Percentiles rank a stretch among this genome's conserved stretches.
Evolutionary conservation across 225 moss, liverwort and hornwort genomes (phyloP).

Genomic region (Sphagnum contortum): DNA sequence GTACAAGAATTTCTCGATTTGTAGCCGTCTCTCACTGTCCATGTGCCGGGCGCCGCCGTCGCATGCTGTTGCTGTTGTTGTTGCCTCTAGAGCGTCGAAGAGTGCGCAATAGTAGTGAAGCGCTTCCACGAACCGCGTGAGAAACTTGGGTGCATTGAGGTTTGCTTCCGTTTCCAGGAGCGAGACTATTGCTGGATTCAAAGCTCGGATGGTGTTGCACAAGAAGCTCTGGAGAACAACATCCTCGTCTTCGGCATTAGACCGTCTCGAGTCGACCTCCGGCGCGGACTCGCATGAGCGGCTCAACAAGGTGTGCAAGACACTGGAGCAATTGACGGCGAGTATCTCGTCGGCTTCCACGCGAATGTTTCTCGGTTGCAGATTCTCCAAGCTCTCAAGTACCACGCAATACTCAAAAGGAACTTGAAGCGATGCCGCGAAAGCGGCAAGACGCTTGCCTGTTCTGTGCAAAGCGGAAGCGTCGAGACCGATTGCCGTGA

Average conservation of each 20-base stretch:
- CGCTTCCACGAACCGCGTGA: conserved; percentile 29
- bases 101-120: conserved; percentile 34
- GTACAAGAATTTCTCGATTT: conserved; percentile 29
- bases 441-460: conserved; percentile 10
- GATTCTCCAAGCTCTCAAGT: conserved; percentile 11
- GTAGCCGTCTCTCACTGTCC: no score
- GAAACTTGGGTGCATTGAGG: conserved; percentile 31
- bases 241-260: conserved; percentile 1
- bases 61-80: conserved; percentile 13
- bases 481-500: conserved; percentile 17
- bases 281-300: background rate
- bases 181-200: conserved; percentile 24
- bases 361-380: conserved; percentile 10
- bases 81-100: conserved; percentile 30
- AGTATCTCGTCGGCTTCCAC: conserved; percentile 24
- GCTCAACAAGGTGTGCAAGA: conserved; percentile 25
- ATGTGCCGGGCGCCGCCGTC: background rate
- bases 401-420: conserved; percentile 18
- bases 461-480: conserved; percentile 11
- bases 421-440: conserved; percentile 7
- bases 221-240: conserved; percentile 22
- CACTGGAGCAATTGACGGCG: conserved; percentile 28
- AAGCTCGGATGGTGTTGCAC: conserved; percentile 12
- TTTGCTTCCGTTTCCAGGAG: conserved; percentile 31
- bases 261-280: no score